A percentile compares a stretch with the other conserved stretches of the same genome.
Evolutionary conservation across 164 flowering plant species (phyloP).

Genomic region (Warburgia ugandensis): DNA sequence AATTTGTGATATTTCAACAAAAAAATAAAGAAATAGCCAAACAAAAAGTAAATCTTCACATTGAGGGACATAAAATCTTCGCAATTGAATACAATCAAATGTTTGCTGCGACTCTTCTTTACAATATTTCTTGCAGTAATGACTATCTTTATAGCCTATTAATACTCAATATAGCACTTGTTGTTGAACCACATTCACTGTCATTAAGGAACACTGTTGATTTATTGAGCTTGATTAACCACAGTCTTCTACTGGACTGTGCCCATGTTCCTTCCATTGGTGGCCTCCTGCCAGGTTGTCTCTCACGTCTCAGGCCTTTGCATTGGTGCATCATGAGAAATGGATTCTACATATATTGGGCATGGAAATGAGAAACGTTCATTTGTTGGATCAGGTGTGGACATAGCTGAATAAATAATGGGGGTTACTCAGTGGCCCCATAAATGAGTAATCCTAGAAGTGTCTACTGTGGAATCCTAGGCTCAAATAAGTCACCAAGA

Average conservation of each 20-base stretch:
- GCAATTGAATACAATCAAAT: too few relatives aligned
- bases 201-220: conserved; percentile 62
- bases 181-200: conserved; percentile 88
- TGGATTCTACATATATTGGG: conserved; percentile 55
- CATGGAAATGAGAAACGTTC: conserved; percentile 45
- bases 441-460: too few relatives aligned
- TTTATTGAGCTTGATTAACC: conserved; percentile 62
- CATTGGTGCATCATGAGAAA: conserved; percentile 78
- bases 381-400: too few relatives aligned
- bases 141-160: too few relatives aligned
- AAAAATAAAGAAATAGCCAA: not conserved
- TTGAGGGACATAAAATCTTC: not conserved
- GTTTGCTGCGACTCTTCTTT: conserved; percentile 1
- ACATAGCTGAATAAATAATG: too few relatives aligned
- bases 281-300: conserved; percentile 54
- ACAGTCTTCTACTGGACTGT: conserved; percentile 40
- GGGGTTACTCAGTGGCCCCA: too few relatives aligned
- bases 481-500: too few relatives aligned
- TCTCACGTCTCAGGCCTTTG: conserved; percentile 66
- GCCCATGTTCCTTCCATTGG: conserved; percentile 74
- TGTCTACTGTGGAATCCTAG: too few relatives aligned
- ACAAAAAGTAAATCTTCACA: conserved; percentile 4
- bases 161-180: conserved; percentile 46
- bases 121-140: conserved; percentile 3
- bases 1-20: not conserved